Percentiles rank a stretch among this genome's conserved stretches.
phyloP scores from a whole-genome alignment of 23 red algal species.

The Gracilaria gracilis region DNA sequence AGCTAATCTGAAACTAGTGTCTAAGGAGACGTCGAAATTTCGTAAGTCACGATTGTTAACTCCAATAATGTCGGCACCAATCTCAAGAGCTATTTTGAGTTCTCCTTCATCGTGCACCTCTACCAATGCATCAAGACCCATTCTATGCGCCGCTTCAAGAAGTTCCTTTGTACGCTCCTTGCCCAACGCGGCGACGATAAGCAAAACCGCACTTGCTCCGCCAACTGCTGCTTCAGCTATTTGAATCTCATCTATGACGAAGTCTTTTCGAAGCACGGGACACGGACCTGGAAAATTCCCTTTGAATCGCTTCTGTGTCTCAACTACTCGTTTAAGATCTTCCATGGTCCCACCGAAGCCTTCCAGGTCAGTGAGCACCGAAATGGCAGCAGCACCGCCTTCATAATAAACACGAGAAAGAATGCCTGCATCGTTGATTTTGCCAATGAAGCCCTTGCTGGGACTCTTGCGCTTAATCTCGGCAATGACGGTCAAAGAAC shows the following conservation, averaged over 20 bases:
- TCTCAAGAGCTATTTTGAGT: constrained; percentile 75
- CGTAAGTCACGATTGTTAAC: constrained; percentile 93
- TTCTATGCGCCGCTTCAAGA: constrained; percentile 68
- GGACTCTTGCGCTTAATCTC: constrained; percentile 96
- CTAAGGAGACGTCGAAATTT: constrained; percentile 85
- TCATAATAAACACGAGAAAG: constrained; percentile 89
- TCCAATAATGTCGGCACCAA: constrained; percentile 93
- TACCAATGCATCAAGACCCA: constrained; percentile 93
- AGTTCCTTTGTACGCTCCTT: constrained; percentile 75
- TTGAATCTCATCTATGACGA: constrained; percentile 98
- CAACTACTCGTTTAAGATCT: constrained; percentile 80
- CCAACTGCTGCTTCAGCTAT: constrained; percentile 93
- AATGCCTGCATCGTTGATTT: constrained; percentile 74
- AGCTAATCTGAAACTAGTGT: constrained; percentile 65
- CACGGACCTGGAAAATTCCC: constrained; percentile 91
- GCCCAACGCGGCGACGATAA: constrained; percentile 96
- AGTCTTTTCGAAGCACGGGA: constrained; percentile 95
- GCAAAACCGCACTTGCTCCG: constrained; percentile 88
- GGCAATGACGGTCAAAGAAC: constrained; percentile 90
- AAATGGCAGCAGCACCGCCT: constrained; percentile 90
- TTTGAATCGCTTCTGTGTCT: constrained; percentile 69
- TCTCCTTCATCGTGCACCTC: constrained; percentile 96
- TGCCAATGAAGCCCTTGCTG: constrained; percentile 80
- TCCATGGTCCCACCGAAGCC: constrained; percentile 95
- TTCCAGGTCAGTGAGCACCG: constrained; percentile 92